Base-by-base conservation (phyloP, 306 rosid genomes). In the Benincasa hispida region DNA sequence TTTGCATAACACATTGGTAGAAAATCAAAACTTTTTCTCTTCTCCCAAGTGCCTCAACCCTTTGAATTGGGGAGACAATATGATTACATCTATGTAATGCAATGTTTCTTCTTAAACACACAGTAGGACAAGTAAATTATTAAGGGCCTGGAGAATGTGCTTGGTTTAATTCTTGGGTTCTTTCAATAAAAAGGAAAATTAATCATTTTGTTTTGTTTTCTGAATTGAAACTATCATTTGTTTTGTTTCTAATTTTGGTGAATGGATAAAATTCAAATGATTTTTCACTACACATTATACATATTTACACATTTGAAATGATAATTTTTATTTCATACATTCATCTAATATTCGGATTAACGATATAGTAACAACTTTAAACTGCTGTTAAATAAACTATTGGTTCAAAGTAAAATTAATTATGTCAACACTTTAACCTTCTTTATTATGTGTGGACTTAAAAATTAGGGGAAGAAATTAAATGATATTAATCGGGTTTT, bases 41-140 rank as follows among this genome's bases (percentile, higher is more conserved):
- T 8, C 13, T 11, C 61, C 76, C 74, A 81, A 78, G 32, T 80
- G 85, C 82, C 53, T 79, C 78, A 75, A 4, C 79, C 78, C 79
- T 69, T 81, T 81, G 82, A 75, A 72, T 59, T 73, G 58, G 79
- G 72, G 86, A 84, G 84, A 88, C 97, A 90, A 60, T 82, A 90
- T 92, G 84, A 90, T 90, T 85, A 76, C 65, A 60, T 51, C 78
- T 83, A 68, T 51, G 82, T 86, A 76, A 42, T 45, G 75, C 34
- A 69, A 69, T 69, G 75, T 69, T 69, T 69, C 57, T 69, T 69
- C 75, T 45, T 42, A 69, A 69, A 69, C 75, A 45, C 74, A 67
- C 32, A 67, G 53, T 42, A 10, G 37, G 21, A 66, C 18, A 24
- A 45, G 57, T 14, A 45, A 22, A 69, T 69, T n/a, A 69, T 69